These are phyloP conservation scores for Verticillium nonalfalfae DNA, from an alignment of 2,329 filamentous ascomycete species.

Conservation along the genomic window DNA sequence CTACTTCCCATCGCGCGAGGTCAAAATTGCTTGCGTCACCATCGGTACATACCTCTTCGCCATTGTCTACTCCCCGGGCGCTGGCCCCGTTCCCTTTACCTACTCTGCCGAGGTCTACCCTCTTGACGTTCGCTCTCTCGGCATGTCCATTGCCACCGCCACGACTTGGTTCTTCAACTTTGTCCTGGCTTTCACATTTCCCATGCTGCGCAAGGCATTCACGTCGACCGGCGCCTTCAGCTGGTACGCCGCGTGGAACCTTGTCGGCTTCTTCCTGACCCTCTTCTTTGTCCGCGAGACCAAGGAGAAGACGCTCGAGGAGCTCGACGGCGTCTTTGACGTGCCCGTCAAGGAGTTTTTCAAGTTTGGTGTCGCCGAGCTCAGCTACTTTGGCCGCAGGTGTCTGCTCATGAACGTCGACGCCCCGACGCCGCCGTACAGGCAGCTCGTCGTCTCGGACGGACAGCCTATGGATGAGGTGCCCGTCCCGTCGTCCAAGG, in stretches of 20 bases:
- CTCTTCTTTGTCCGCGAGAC: conserved; percentile 36
- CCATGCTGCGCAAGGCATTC: conserved; percentile 35
- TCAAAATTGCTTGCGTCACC: conserved; percentile 36
- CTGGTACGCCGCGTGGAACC: conserved; percentile 43
- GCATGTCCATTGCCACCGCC: conserved; percentile 52
- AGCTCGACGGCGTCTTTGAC: conserved; percentile 23
- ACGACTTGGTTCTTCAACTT: conserved; percentile 44
- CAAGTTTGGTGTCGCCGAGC: conserved; percentile 15
- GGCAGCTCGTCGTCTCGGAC: background rate
- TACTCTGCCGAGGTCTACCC: conserved; percentile 64
- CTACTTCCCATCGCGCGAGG: conserved; percentile 29
- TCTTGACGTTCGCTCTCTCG: conserved; percentile 53
- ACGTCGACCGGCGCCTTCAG: conserved; percentile 39
- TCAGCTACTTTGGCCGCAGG: conserved; percentile 8
- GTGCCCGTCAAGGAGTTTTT: conserved; percentile 1
- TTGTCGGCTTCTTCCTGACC: conserved; percentile 36
- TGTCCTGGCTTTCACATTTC: conserved; percentile 37
- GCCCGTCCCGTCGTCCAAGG: background rate
- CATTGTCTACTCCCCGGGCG: conserved; percentile 50
- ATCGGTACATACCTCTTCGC: conserved; percentile 43
- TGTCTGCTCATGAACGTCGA: background rate
- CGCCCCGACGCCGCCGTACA: background rate
- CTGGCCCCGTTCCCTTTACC: conserved; percentile 58
- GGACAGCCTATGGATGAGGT: background rate
- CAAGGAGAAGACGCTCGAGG: conserved; percentile 37